Base-by-base conservation (phyloP, 2,329 filamentous ascomycete species). In the Niveomyces coronatus region DNA sequence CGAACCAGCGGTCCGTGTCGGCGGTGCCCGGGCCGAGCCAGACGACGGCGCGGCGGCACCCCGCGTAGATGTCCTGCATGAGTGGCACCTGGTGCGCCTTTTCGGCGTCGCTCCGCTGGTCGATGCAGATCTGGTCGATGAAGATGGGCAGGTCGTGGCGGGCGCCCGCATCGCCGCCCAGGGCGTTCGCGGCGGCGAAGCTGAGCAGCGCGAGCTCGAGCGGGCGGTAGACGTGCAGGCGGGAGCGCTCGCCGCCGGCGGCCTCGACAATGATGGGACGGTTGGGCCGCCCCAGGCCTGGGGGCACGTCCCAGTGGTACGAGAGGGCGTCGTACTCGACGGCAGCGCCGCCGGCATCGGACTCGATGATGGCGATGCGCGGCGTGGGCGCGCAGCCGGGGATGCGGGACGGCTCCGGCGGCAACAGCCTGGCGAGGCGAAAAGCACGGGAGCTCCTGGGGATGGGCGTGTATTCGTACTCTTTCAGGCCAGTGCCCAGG, bases 101-200 rank as follows among this genome's bases (percentile, higher is more conserved):
- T 29, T 58, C 55, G 0, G 28, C 26, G 0, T 36, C 11, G 10
- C 53, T 39, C 5, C 19, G 7, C 37, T 58, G 53, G 41, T 58
- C 47, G 46, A 58, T 56, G 40, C 55, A 52, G 9, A 57, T 47
- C 15, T 57, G 54, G 31, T 59, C 56, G 1, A 54, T 45, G 36
- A 56, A 59, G 4, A 59, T 18, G 14, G 44, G 49, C 5, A 44
- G 44, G 2, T 40, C 19, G 0, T 42, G 29, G 32, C 26, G n/a
- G n/a, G n/a, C 32, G 13, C 35, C 23, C 11, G 23, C 9, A 7
- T 26, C 23, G 1, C 9, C 7, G 11, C 13, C 18, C 8, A 3
- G 13, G 24, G 24, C 23, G n/a, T 39, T 31, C 13, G 22, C 27
- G 14, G 43, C 22, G 16, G 16, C 22, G 9, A 56, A 40, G 33